Percentiles rank a stretch among this genome's conserved stretches.
Conservation (phyloP, 345 rosid genomes). For the Citrus cavaleriei region DNA sequence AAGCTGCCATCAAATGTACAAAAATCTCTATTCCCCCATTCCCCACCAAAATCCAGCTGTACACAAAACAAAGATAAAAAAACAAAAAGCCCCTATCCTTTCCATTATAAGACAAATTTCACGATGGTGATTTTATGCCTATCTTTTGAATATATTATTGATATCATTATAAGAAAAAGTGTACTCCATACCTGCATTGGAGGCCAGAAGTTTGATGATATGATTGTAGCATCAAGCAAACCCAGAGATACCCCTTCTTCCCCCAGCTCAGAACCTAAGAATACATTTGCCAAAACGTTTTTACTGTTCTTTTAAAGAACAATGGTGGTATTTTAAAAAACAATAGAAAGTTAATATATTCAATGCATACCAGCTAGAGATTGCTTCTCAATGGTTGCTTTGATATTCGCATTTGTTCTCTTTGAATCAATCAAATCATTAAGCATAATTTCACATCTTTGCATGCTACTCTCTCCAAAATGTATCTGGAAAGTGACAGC, state of each 20-base stretch:
- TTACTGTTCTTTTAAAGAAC: not conserved
- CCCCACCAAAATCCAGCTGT: too few species aligned
- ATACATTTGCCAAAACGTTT: not conserved
- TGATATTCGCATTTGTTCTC: slow-evolving; percentile 84
- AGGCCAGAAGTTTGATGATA: slow-evolving; percentile 97
- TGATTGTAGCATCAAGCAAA: slow-evolving; percentile 71
- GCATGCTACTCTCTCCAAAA: slow-evolving; percentile 98
- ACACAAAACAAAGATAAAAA: too few species aligned
- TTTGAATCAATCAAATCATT: slow-evolving; percentile 96
- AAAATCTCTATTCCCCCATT: too few species aligned
- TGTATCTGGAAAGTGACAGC: slow-evolving; percentile 54
- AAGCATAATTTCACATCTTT: slow-evolving; percentile 96
- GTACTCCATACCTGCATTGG: slow-evolving; percentile 71
- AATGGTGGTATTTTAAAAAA: too few species aligned
- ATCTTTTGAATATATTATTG: not conserved
- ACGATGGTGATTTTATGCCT: not conserved
- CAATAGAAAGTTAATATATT: not conserved
- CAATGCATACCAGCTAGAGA: slow-evolving; percentile 46
- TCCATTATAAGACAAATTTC: not conserved
- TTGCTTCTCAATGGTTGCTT: slow-evolving; percentile 48
- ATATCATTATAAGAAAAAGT: not conserved
- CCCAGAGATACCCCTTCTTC: slow-evolving; percentile 53
- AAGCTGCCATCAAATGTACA: too few species aligned
- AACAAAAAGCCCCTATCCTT: too few species aligned
- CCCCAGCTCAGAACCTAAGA: slow-evolving; percentile 40